Evolutionary conservation across 371 early-diverging fungal species (phyloP).

Genomic region (Parasitella parasitica): DNA sequence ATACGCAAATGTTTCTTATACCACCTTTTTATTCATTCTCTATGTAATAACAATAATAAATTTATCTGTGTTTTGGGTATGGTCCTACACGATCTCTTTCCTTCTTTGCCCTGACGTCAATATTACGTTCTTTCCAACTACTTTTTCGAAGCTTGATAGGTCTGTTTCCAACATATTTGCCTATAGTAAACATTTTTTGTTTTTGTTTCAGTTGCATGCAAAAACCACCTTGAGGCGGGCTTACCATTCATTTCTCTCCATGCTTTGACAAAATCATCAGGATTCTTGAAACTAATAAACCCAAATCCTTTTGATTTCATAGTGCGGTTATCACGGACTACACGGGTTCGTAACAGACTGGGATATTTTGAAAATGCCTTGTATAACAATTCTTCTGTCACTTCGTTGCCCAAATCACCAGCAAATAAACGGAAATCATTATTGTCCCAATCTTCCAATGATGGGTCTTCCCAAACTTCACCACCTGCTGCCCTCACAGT

Average conservation of each 20-base stretch:
- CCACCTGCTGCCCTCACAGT: conserved; percentile 87
- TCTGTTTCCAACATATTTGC: conserved; percentile 94
- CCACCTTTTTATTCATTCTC: background rate
- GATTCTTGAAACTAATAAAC: conserved; percentile 81
- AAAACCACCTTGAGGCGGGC: no score
- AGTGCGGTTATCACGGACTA: conserved; percentile 77
- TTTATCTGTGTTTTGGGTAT: conserved; percentile 36
- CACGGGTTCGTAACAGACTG: conserved; percentile 72
- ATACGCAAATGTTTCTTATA: background rate
- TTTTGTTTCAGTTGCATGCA: background rate
- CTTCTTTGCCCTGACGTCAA: conserved; percentile 58
- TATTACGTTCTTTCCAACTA: conserved; percentile 91
- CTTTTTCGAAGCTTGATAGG: conserved; percentile 94
- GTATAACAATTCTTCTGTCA: conserved; percentile 75
- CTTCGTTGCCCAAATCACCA: conserved; percentile 90
- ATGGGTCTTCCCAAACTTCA: conserved; percentile 92
- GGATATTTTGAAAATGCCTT: conserved; percentile 82
- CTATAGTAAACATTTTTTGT: conserved; percentile 51
- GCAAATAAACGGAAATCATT: conserved; percentile 87
- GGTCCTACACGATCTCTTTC: conserved; percentile 49
- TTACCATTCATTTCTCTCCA: conserved; percentile 91
- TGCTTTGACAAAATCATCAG: conserved; percentile 82
- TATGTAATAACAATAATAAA: background rate
- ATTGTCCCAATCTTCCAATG: conserved; percentile 87
- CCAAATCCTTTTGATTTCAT: conserved; percentile 83